Evolutionary conservation across 768 basidiomycete genomes (phyloP), one percentile per base, ranked within the genome.

Genomic region (Pleurotus cornucopiae): DNA sequence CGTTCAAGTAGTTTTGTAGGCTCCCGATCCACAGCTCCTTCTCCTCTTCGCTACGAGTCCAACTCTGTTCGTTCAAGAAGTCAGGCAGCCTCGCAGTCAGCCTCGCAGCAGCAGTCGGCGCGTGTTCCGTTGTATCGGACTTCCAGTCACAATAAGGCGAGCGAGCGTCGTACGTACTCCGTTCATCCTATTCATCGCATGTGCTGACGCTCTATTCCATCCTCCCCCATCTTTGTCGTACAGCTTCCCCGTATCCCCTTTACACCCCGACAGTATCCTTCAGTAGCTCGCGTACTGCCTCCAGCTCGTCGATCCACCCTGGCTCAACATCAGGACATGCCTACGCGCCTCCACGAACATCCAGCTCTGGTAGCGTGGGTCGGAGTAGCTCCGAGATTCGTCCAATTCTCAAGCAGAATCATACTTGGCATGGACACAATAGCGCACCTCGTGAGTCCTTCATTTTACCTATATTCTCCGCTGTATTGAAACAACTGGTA

Each of bases 201-300:
- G 14, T 37, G 37, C 21, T 44, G 54, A 46, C 39, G 18, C 59
- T 41, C 60, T 41, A 57, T 56, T 41, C 60, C 44, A 57, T 56
- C 30, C 30, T 37, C 3, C 20, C 26, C 13, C 39, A 30, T 37
- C 49, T 7, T 20, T 18, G 39, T 57, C 34, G 6, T 48, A 60
- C 30, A 61, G 64, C 65, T 16, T 44, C 62, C 12, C 61, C 62
- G 5, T 63, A 67, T 47, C 67, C 66, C 11, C 49, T 64, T 13
- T 70, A 63, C 34, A 62, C 61, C 38, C 63, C 63, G 14, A 61
- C 60, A 5, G 57, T 55, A 39, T 69, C 71, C 5, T 64, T 68
- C 58, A 62, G 62, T 9, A 82, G 81, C 46, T 78, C 78, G 43
- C 76, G 77, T 18, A 78, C 81, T n/a, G 75, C 75, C 54, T 82